Conservation (phyloP, 768 basidiomycete species). For the Naganishia onofrii region DNA sequence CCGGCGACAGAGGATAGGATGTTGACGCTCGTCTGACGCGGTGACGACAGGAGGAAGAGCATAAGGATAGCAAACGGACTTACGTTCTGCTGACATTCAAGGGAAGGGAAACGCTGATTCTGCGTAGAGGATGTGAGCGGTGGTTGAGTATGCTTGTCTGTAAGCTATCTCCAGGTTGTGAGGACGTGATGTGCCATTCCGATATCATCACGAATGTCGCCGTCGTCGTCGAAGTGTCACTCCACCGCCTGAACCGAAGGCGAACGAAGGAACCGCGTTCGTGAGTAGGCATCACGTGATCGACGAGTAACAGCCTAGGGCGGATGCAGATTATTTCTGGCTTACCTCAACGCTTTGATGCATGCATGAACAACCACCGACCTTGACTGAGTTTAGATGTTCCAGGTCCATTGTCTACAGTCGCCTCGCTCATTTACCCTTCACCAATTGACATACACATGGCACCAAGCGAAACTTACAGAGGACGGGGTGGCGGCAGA, state of each 20-base stretch:
- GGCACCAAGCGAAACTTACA: conserved; percentile 1
- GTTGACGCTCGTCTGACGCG: conserved; percentile 1
- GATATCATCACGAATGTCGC: not conserved
- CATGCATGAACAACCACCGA: too few relatives aligned
- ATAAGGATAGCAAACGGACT: conserved; percentile 30
- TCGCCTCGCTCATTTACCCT: not conserved
- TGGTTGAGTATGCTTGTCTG: not conserved
- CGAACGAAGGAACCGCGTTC: not conserved
- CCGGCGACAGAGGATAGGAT: not conserved
- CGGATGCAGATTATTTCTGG: conserved; percentile 24
- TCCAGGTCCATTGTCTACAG: not conserved
- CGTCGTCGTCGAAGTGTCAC: conserved; percentile 6
- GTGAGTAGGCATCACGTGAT: not conserved
- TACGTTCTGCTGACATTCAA: conserved; percentile 53
- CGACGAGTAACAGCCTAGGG: not conserved
- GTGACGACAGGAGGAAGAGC: not conserved
- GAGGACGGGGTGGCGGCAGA: conserved; percentile 10
- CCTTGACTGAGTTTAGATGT: not conserved
- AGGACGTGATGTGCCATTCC: not conserved
- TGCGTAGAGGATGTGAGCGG: not conserved
- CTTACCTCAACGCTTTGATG: not conserved
- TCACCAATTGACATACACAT: not conserved
- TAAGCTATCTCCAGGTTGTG: too few relatives aligned
- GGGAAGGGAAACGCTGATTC: conserved; percentile 23
- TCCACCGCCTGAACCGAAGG: conserved; percentile 22